Conservation (phyloP, 2,329 filamentous ascomycete species). For the Canariomyces notabilis region DNA sequence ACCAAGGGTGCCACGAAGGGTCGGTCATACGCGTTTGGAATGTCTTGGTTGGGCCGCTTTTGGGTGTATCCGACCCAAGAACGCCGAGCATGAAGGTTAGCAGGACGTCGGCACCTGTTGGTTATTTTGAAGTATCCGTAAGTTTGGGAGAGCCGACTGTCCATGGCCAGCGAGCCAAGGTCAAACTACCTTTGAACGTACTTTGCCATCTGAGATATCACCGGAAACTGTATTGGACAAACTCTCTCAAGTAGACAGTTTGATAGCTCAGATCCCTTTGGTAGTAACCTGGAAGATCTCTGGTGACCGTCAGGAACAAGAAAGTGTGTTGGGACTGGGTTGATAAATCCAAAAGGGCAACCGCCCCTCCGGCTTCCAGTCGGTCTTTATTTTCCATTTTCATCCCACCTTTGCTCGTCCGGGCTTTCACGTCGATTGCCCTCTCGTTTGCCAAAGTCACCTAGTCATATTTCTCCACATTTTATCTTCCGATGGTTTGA, state of each 20-base stretch:
- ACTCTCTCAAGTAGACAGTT: too few relatives aligned
- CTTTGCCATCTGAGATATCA: too few relatives aligned
- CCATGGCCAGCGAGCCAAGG: too few relatives aligned
- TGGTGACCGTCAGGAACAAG: too few relatives aligned
- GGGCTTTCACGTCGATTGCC: not conserved
- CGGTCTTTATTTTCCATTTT: not conserved
- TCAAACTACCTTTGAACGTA: too few relatives aligned
- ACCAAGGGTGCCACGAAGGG: conserved; percentile 11
- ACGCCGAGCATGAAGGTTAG: not conserved
- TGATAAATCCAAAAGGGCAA: too few relatives aligned
- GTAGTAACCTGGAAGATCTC: too few relatives aligned
- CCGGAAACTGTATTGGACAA: too few relatives aligned
- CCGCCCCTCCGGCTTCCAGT: not conserved
- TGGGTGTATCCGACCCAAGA: not conserved
- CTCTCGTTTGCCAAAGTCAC: not conserved
- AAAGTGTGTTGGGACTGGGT: too few relatives aligned
- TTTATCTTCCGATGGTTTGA: not conserved
- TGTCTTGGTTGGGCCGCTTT: not conserved
- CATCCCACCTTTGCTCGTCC: not conserved
- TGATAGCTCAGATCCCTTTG: too few relatives aligned
- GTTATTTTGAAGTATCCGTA: not conserved
- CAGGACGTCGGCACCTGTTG: not conserved
- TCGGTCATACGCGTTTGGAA: conserved; percentile 11
- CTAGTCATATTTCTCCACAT: not conserved
- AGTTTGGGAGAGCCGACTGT: too few relatives aligned